Evolutionary conservation across 371 early-diverging fungal species (phyloP).

Genomic region (Saksenaea vasiformis): DNA sequence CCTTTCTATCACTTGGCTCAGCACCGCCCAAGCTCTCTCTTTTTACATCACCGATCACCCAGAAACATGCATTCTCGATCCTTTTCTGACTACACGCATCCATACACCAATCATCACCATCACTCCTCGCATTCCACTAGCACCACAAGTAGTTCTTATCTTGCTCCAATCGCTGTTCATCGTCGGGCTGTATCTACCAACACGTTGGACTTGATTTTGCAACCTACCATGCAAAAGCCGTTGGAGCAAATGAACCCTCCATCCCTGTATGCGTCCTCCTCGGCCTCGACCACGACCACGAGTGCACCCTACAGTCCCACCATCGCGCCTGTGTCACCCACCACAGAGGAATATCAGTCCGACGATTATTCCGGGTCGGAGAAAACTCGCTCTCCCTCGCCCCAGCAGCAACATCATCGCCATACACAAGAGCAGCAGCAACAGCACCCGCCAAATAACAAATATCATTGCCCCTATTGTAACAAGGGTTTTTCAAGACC

Average conservation of each 20-base stretch:
- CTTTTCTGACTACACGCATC: slow-evolving; percentile 51
- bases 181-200: slow-evolving; percentile 48
- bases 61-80: slow-evolving; percentile 49
- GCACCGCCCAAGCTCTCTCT: slow-evolving; percentile 7
- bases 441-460: slow-evolving; percentile 19
- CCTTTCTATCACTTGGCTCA: slow-evolving; percentile 9
- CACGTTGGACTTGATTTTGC: slow-evolving; percentile 37
- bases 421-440: background rate
- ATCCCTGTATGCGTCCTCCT: slow-evolving; percentile 24
- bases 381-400: background rate
- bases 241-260: slow-evolving; percentile 10
- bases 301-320: slow-evolving; percentile 24
- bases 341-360: slow-evolving; percentile 10
- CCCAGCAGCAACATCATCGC: slow-evolving; percentile 5
- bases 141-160: background rate
- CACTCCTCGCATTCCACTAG: background rate
- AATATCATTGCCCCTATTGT: slow-evolving; percentile 68
- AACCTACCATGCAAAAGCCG: slow-evolving; percentile 23
- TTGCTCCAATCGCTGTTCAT: slow-evolving; percentile 26
- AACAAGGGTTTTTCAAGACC: slow-evolving; percentile 63
- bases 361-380: background rate
- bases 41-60: slow-evolving; percentile 24
- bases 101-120: slow-evolving; percentile 24
- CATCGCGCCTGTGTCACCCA: slow-evolving; percentile 6
- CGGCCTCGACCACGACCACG: slow-evolving; percentile 29